A percentile compares a stretch with the other conserved stretches of the same genome.
Conservation (phyloP, 345 rosid species). For the Mercurialis annua region DNA sequence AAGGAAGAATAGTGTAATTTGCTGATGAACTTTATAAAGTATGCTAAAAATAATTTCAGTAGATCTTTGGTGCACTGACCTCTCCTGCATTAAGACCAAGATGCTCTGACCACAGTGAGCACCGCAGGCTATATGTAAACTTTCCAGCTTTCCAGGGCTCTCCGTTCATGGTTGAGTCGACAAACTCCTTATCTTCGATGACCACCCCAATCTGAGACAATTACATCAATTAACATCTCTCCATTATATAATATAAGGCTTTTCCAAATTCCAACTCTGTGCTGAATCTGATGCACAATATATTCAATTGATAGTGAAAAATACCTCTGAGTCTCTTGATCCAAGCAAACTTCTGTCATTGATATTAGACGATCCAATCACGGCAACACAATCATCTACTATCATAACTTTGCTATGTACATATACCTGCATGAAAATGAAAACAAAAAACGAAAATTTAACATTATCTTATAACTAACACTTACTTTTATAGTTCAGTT, state of each 20-base stretch:
- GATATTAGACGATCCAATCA: slow-evolving; percentile 84
- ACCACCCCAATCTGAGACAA: slow-evolving; percentile 71
- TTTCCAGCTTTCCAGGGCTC: slow-evolving; percentile 85
- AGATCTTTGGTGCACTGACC: slow-evolving; percentile 35
- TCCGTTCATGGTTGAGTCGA: slow-evolving; percentile 70
- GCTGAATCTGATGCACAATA: neutral
- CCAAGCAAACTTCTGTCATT: slow-evolving; percentile 93
- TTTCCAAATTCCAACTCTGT: neutral
- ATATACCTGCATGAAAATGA: slow-evolving; percentile 49
- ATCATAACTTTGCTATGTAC: slow-evolving; percentile 95
- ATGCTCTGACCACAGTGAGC: slow-evolving; percentile 86
- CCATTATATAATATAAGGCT: too few relatives aligned
- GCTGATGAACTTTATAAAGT: neutral
- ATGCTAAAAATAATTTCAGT: neutral
- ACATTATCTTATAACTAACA: too few relatives aligned
- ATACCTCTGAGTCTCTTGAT: slow-evolving; percentile 94
- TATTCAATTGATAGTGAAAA: neutral
- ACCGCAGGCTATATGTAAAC: slow-evolving; percentile 63
- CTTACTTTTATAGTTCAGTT: neutral
- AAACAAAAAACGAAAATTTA: neutral
- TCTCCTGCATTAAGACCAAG: slow-evolving; percentile 67
- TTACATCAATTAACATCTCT: slow-evolving; percentile 3
- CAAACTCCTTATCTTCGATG: slow-evolving; percentile 79
- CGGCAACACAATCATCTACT: slow-evolving; percentile 60
- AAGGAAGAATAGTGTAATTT: slow-evolving; percentile 4